Base-by-base conservation (phyloP, 495 filamentous ascomycete species). In the Hypoxylon fuscum region DNA sequence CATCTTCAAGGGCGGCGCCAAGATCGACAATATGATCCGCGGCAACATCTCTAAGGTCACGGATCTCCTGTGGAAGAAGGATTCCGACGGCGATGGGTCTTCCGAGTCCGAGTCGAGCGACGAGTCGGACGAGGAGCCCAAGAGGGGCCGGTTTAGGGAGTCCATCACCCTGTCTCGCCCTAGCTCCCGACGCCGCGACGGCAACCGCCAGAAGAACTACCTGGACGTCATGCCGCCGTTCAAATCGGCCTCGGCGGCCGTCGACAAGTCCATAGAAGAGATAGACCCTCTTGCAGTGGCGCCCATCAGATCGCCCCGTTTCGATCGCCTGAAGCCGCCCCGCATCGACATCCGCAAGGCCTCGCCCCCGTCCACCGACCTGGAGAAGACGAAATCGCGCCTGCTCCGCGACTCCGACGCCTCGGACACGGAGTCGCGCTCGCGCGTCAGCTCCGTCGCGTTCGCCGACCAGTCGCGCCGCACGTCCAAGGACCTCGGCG, bases 321-420 rank as follows among this genome's bases (percentile, higher is more conserved):
- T 82, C 48, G 80, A 87, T 22, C 72, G 77, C 5, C 78, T 89
- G 43, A 83, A 86, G 54, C 85, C 86, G 10, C 87, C 88, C 3
- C 77, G 78, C 41, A 86, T 90, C 56, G 84, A 90, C 53, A 69
- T 90, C 31, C 80, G 82, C 64, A 70, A 71, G 60, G 68, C 82
- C 41, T 83, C 81, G 5, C 76, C 81, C 11, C 70, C 69, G 1
- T 66, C 72, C 4, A 73, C 77, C 2, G 76, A 77, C 11, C 63
- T 77, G 0, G 55, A 62, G 21, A 34, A 29, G 43, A 53, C 27
- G 37, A 74, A 23, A 23, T 54, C 65, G 6, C 59, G 57, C 18
- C 42, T 42, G 3, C 20, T 55, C 20, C 59, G 59, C 9, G 75
- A 69, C 11, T 60, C 69, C 2, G 76, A 75, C 31, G 56, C 55